Percentiles rank a stretch among this genome's conserved stretches.
These are phyloP conservation scores for Aquilaria agallochum DNA, from an alignment of 441 rosid genomes.

Conservation along the genomic window DNA sequence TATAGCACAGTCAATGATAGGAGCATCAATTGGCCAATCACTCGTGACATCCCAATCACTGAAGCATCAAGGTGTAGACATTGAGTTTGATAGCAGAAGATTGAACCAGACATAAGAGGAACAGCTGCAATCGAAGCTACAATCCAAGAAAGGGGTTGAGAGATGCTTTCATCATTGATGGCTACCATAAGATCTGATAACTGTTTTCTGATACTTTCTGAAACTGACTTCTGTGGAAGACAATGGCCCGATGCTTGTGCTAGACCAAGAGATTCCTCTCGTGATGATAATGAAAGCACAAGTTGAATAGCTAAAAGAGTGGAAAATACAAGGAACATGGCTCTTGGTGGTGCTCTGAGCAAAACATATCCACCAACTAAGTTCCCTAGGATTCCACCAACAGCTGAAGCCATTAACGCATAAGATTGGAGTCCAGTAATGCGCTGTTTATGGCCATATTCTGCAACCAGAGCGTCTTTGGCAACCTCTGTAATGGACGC, in stretches of 20 bases:
- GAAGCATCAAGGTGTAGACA: conserved; percentile 63
- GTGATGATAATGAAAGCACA: conserved; percentile 32
- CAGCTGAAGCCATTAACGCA: conserved; percentile 78
- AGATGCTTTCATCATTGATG: conserved; percentile 43
- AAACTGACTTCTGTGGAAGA: conserved; percentile 26
- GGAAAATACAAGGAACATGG: conserved; percentile 53
- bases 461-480: conserved; percentile 82
- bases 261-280: conserved; percentile 55
- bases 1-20: conserved; percentile 55
- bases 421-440: conserved; percentile 64
- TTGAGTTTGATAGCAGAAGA: conserved; percentile 79
- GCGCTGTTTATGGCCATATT: conserved; percentile 52
- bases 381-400: conserved; percentile 72
- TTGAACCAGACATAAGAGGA: conserved; percentile 67
- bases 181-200: conserved; percentile 46
- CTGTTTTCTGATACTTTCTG: conserved; percentile 43
- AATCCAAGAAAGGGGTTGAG: conserved; percentile 53
- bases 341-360: conserved; percentile 36
- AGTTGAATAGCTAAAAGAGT: conserved; percentile 51
- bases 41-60: conserved; percentile 72
- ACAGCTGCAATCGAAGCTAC: conserved; percentile 62
- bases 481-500: conserved; percentile 83
- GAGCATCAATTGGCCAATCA: conserved; percentile 64
- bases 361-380: conserved; percentile 63
- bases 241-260: conserved; percentile 20